Percentiles rank a stretch among this genome's conserved stretches.
phyloP scores from a whole-genome alignment of 2,329 filamentous ascomycete species.

The Akanthomyces muscarius region DNA sequence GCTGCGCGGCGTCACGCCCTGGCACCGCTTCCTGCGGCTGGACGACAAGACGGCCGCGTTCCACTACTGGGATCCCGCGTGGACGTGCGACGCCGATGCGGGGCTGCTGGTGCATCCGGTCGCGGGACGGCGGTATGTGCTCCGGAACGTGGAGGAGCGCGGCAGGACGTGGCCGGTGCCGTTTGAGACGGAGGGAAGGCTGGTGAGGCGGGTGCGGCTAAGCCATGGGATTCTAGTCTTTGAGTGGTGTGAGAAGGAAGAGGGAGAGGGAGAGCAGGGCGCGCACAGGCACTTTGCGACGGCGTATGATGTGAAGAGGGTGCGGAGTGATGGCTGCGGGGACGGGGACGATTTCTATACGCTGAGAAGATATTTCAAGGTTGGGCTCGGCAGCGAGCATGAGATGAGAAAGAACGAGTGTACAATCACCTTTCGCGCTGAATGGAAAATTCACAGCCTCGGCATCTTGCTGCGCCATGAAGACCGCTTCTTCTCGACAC shows the following conservation, averaged over 20 bases:
- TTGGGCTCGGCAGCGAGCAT: neutral
- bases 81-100: constrained; percentile 51
- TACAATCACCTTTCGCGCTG: constrained; percentile 48
- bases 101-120: constrained; percentile 53
- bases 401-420: constrained; percentile 25
- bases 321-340: neutral
- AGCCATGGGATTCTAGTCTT: constrained; percentile 52
- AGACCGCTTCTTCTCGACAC: constrained; percentile 60
- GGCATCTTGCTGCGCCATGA: constrained; percentile 51
- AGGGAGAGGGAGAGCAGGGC: constrained; percentile 34
- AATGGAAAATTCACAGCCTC: constrained; percentile 58
- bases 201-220: constrained; percentile 52
- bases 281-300: constrained; percentile 58
- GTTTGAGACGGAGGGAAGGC: constrained; percentile 46
- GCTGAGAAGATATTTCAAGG: neutral
- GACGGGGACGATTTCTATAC: constrained; percentile 11
- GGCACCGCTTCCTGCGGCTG: constrained; percentile 42
- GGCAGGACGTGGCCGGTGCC: constrained; percentile 43
- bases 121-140: constrained; percentile 32
- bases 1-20: constrained; percentile 38
- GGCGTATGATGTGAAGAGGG: constrained; percentile 47
- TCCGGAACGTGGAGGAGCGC: constrained; percentile 46
- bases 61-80: constrained; percentile 45
- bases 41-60: constrained; percentile 38
- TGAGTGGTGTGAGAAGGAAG: constrained; percentile 57